Evolutionary conservation across 768 basidiomycete species (phyloP).

Genomic region (Boletus sensibilis): DNA sequence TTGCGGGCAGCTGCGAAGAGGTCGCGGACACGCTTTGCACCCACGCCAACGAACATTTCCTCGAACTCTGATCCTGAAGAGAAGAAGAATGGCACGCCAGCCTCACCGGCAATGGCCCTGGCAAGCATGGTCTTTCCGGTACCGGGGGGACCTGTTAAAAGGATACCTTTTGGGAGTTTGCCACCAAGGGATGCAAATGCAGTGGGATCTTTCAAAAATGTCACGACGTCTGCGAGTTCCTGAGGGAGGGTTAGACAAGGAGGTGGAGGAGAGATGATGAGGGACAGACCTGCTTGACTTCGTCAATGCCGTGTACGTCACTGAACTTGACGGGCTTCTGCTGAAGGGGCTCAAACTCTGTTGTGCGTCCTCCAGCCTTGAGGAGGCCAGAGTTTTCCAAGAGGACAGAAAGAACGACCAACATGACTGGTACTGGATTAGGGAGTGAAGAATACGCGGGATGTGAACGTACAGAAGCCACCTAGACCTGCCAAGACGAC

Average conservation of each 20-base stretch:
- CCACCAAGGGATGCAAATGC: constrained; percentile 90
- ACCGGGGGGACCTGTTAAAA: constrained; percentile 88
- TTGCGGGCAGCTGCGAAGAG: constrained; percentile 92
- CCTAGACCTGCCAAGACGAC: constrained; percentile 52
- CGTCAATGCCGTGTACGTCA: constrained; percentile 97
- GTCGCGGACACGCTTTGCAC: constrained; percentile 93
- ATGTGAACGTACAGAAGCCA: constrained; percentile 59
- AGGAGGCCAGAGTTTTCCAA: constrained; percentile 92
- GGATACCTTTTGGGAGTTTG: constrained; percentile 89
- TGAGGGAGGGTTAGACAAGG: constrained; percentile 30
- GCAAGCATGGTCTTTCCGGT: constrained; percentile 89
- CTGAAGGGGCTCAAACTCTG: constrained; percentile 80
- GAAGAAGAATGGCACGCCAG: constrained; percentile 96
- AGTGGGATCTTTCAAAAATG: constrained; percentile 91
- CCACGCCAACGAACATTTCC: constrained; percentile 96
- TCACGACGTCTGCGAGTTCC: constrained; percentile 93
- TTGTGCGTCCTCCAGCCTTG: constrained; percentile 78
- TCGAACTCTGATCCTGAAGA: constrained; percentile 97
- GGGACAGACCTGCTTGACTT: constrained; percentile 84
- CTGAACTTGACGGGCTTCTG: constrained; percentile 86
- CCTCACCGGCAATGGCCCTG: constrained; percentile 95
- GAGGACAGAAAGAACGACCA: constrained; percentile 84
- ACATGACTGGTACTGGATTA: constrained; percentile 51
- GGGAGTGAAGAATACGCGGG: not conserved
- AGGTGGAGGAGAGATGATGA: not conserved